Base-by-base conservation (phyloP, 1,284 basidiomycete genomes). In the Ceratorhiza oryzae-sativae region DNA sequence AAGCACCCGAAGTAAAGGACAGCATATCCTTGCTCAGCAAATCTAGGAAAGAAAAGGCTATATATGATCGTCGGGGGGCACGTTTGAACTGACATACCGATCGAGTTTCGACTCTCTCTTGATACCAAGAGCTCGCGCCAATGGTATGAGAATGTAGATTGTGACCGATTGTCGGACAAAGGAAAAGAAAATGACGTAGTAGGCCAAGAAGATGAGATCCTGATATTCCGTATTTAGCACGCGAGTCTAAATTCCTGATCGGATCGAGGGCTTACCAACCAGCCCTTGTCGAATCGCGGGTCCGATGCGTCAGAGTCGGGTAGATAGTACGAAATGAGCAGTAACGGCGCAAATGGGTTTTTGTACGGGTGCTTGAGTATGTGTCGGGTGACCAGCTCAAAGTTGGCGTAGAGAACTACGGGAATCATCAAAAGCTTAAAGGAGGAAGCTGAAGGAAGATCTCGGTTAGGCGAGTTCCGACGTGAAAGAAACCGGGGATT, bases 121-220 rank as follows among this genome's bases (percentile, higher is more conserved):
- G 71, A 97, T 86, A 0, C 94, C 91, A 70, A 90, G 88, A 75
- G 83, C 83, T 56, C 82, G 84, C 0, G 91, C 95, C 59, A 96
- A 78, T 0, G 92, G 93, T 46, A 84, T 83, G 72, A 90, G 89
- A n/a, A 95, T 58, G 75, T 88, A 87, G 76, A 93, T 76, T 5
- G 90, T 89, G 77, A 95, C 81, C 34, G 86, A 80, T 81, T 98
- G 95, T 42, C 97, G 89, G 27, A 97, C 78, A 79, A 95, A 94
- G 0, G 94, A 97, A 83, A 93, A 99, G 76, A 98, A 90, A 55
- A 99, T 84, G 80, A 98, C 85, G 80, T 97, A 87, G 81, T 95
- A 98, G 3, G 85, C 85, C 56, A 98, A 79, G 82, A 99, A 99
- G 23, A 86, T 79, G 6, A 97, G 77, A 80, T 99, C 97, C 76